Percentiles rank a stretch among this genome's conserved stretches.
phyloP scores from a whole-genome alignment of 2,329 filamentous ascomycete genomes.

The Teratosphaeria nubilosa region DNA sequence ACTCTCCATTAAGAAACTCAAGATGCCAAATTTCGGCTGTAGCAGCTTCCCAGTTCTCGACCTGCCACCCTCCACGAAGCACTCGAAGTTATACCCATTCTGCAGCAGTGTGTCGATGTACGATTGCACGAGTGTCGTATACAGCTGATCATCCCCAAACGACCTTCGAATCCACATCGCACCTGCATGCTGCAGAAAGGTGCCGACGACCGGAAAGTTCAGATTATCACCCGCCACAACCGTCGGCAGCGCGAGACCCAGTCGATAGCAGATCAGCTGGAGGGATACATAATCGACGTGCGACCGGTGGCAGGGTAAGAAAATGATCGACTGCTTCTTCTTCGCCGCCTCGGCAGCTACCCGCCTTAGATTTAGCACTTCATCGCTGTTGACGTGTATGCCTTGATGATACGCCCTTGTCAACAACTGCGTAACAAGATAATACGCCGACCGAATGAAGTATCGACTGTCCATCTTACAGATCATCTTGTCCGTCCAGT shows the following conservation, averaged over 20 bases:
- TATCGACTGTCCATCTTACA: constrained; percentile 96
- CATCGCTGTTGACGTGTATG: constrained; percentile 91
- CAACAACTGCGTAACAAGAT: constrained; percentile 74
- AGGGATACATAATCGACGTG: constrained; percentile 95
- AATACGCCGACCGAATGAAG: constrained; percentile 89
- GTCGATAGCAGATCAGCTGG: constrained; percentile 87
- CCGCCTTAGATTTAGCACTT: constrained; percentile 70
- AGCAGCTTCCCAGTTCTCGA: constrained; percentile 89
- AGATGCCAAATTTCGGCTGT: constrained; percentile 88
- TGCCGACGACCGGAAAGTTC: constrained; percentile 83
- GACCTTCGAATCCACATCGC: constrained; percentile 93
- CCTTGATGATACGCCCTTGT: constrained; percentile 92
- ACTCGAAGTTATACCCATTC: constrained; percentile 89
- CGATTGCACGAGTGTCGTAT: constrained; percentile 84
- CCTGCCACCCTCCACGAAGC: constrained; percentile 91
- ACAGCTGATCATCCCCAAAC: constrained; percentile 86
- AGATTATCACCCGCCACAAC: constrained; percentile 94
- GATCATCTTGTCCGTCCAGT: constrained; percentile 90
- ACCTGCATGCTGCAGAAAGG: constrained; percentile 86
- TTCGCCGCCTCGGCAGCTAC: constrained; percentile 74
- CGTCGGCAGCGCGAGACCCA: constrained; percentile 79
- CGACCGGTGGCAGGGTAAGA: constrained; percentile 85
- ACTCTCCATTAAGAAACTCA: constrained; percentile 85
- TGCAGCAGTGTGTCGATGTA: constrained; percentile 91
- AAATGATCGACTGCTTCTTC: constrained; percentile 92